phyloP scores from a whole-genome alignment of 2,329 filamentous ascomycete species.

The Sclerotinia sclerotiorum region DNA sequence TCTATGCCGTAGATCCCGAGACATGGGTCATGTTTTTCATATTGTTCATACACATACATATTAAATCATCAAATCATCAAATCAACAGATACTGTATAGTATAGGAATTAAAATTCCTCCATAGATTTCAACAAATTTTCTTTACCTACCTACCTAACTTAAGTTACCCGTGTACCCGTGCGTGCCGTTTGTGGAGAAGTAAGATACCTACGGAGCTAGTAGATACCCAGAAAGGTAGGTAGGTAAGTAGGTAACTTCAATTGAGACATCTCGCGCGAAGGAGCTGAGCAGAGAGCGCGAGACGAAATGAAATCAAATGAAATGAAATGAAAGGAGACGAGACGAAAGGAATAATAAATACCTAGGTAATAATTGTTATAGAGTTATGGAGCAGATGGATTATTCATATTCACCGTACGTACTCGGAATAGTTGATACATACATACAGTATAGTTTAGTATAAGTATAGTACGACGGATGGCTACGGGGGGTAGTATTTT shows the following conservation, averaged over 20 bases:
- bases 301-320: background rate
- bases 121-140: background rate
- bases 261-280: conserved; percentile 3
- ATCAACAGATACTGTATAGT: background rate
- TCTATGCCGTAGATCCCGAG: background rate
- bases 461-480: background rate
- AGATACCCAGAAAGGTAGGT: too few species aligned
- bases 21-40: background rate
- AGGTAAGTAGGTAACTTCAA: background rate
- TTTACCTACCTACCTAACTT: too few species aligned
- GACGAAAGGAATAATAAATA: too few species aligned
- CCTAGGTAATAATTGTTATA: too few species aligned
- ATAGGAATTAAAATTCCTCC: background rate
- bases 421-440: background rate
- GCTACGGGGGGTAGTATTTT: too few species aligned
- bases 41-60: background rate
- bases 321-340: too few species aligned
- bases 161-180: background rate
- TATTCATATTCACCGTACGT: too few species aligned
- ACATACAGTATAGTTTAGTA: too few species aligned
- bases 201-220: too few species aligned
- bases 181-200: conserved; percentile 21
- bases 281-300: conserved; percentile 4
- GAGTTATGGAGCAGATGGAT: background rate
- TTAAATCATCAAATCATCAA: too few species aligned